phyloP scores from a whole-genome alignment of 1,284 basidiomycete genomes.

The Leccinum subrobustum region DNA sequence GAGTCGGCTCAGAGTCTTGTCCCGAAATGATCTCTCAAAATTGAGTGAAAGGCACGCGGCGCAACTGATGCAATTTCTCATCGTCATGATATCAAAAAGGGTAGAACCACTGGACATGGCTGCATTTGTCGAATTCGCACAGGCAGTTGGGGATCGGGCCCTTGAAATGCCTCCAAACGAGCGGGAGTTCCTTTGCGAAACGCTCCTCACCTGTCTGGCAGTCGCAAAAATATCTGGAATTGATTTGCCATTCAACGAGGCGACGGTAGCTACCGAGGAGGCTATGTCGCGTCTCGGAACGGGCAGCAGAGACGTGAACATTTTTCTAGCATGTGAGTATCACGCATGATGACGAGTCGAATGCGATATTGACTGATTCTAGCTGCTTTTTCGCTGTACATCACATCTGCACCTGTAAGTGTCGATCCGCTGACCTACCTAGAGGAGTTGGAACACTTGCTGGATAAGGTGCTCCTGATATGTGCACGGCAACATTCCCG shows the following conservation, averaged over 20 bases:
- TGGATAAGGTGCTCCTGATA: constrained; percentile 49
- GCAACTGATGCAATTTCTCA: constrained; percentile 31
- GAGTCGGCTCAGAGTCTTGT: constrained; percentile 15
- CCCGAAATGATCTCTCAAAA: constrained; percentile 5
- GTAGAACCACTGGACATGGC: constrained; percentile 11
- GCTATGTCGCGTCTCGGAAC: constrained; percentile 28
- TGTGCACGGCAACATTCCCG: constrained; percentile 41
- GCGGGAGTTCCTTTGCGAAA: constrained; percentile 20
- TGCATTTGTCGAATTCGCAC: constrained; percentile 12
- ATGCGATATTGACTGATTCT: constrained; percentile 9
- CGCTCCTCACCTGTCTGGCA: constrained; percentile 27
- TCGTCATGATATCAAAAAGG: constrained; percentile 21
- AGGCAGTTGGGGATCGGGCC: constrained; percentile 19
- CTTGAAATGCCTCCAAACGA: constrained; percentile 9
- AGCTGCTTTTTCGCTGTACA: constrained; percentile 51
- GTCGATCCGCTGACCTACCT: constrained; percentile 39
- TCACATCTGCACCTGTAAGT: constrained; percentile 31
- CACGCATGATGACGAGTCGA: not conserved
- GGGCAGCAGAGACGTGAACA: constrained; percentile 7
- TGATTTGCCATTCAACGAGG: constrained; percentile 9
- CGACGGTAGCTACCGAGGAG: constrained; percentile 14
- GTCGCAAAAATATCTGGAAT: constrained; percentile 13
- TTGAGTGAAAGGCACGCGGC: constrained; percentile 6
- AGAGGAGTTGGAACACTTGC: constrained; percentile 57
- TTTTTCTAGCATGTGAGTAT: constrained; percentile 28